Base-by-base conservation (phyloP, 805 yeast species). In the Metschnikowia dekortorum region DNA sequence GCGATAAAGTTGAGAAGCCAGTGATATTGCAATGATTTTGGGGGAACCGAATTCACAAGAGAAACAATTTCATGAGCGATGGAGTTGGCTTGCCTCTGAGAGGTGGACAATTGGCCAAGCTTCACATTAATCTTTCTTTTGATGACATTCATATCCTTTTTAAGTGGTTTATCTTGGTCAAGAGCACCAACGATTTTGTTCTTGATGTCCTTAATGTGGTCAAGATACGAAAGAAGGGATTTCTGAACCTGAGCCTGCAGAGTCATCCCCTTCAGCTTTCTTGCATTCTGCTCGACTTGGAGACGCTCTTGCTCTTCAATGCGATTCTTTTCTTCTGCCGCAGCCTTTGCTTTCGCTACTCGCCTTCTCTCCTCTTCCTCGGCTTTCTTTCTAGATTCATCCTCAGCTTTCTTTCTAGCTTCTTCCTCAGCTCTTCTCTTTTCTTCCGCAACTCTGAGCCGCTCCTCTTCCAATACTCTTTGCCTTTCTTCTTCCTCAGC, bases 41-140 rank as follows among this genome's bases (percentile, higher is more conserved):
- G 44, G 35, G 74, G 71, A 0, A 87, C 77, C 37, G 78, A 75
- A 4, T 57, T 64, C 4, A 92, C 67, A 31, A 84, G 61, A 5
- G 60, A 69, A 1, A 70, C 58, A 2, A 94, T 68, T 43, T 84
- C 89, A 6, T 57, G 52, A 1, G 76, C 71, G 39, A 87, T 74
- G 14, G 68, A 65, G 1, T 65, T 61, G 39, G 90, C 71, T 62
- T 94, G 96, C 2, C 66, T 42, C 47, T 63, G 67, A 47, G 90
- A 83, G 61, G 83, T 84, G 1, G 97, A 89, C 53, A 94, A 73
- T 69, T 94, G 98, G 10, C 99, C 98, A 57, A 94, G 83, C 62
- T 85, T 87, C 6, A 97, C 94, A 61, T 89, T 89, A 57, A 94
- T 81, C 59, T 84, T 82, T 45, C 97, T 74, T 61, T 85, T 85